Evolutionary conservation across 345 rosid species (phyloP).

Genomic region (Erodium maritimum): DNA sequence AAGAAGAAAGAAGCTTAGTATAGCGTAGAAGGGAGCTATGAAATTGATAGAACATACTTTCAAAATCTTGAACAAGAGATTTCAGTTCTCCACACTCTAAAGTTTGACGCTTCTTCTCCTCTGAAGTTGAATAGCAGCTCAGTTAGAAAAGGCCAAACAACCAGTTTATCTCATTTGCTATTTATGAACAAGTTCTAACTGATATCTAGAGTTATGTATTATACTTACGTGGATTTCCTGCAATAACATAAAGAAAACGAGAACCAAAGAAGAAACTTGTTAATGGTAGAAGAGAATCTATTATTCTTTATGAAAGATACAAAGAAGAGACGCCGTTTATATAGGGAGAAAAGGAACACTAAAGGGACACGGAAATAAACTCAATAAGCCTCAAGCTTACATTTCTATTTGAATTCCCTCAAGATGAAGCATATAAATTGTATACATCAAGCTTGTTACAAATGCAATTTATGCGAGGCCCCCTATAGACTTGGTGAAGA

Average conservation of each 20-base stretch:
- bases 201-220: background rate
- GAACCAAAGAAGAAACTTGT: background rate
- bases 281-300: too few relatives aligned
- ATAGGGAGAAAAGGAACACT: too few relatives aligned
- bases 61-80: conserved; percentile 53
- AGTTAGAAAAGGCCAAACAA: conserved; percentile 5
- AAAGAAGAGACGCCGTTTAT: too few relatives aligned
- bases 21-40: background rate
- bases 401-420: background rate
- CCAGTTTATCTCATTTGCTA: background rate
- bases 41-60: conserved; percentile 37
- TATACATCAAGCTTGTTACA: background rate
- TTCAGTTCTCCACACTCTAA: conserved; percentile 55
- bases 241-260: background rate
- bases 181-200: background rate
- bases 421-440: background rate
- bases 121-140: conserved; percentile 25
- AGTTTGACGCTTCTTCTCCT: conserved; percentile 42
- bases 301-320: too few relatives aligned
- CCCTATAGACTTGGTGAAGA: background rate
- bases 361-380: too few relatives aligned
- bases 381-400: too few relatives aligned
- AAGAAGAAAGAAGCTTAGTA: background rate
- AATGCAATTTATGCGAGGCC: background rate
- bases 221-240: background rate